These are phyloP conservation scores for Kickxella alabastrina DNA, from an alignment of 192 early-diverging fungal species.

Conservation along the genomic window DNA sequence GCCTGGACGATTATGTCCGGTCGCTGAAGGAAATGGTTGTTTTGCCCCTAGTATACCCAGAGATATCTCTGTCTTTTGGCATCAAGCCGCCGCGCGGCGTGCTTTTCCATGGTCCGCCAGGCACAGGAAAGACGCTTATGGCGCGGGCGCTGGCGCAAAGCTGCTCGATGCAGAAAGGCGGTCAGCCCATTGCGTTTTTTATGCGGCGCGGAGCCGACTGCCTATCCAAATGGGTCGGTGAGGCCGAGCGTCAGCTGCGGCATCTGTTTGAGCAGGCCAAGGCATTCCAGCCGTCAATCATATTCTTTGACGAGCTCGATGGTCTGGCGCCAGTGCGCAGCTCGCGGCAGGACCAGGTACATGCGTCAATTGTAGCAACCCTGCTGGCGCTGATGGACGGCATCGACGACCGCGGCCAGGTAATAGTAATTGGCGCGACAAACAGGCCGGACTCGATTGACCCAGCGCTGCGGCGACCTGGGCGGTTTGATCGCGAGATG, in stretches of 20 bases:
- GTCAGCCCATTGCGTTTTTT: slow-evolving; percentile 59
- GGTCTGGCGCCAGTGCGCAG: slow-evolving; percentile 82
- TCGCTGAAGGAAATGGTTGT: slow-evolving; percentile 90
- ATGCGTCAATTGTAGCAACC: slow-evolving; percentile 90
- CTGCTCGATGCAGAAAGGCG: slow-evolving; percentile 61
- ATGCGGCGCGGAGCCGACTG: slow-evolving; percentile 97
- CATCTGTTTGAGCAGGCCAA: slow-evolving; percentile 90
- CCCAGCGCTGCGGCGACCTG: slow-evolving; percentile 84
- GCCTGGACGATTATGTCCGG: slow-evolving; percentile 59
- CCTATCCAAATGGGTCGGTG: slow-evolving; percentile 98
- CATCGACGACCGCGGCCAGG: slow-evolving; percentile 88
- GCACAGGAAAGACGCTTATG: slow-evolving; percentile 95
- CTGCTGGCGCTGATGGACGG: slow-evolving; percentile 92
- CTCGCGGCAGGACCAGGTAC: slow-evolving; percentile 68
- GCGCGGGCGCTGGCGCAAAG: slow-evolving; percentile 93
- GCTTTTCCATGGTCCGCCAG: slow-evolving; percentile 93
- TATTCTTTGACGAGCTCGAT: slow-evolving; percentile 99
- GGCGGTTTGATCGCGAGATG: slow-evolving; percentile 88
- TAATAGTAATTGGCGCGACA: slow-evolving; percentile 94
- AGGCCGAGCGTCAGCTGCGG: slow-evolving; percentile 91
- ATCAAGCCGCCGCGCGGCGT: slow-evolving; percentile 97
- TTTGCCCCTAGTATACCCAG: slow-evolving; percentile 94
- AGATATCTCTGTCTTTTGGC: slow-evolving; percentile 78
- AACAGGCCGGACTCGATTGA: slow-evolving; percentile 97
- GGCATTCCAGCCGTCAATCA: slow-evolving; percentile 86